These are phyloP conservation scores for Solanum hybrid DNA, from an alignment of 305 asterid species.

Conservation along the genomic window DNA sequence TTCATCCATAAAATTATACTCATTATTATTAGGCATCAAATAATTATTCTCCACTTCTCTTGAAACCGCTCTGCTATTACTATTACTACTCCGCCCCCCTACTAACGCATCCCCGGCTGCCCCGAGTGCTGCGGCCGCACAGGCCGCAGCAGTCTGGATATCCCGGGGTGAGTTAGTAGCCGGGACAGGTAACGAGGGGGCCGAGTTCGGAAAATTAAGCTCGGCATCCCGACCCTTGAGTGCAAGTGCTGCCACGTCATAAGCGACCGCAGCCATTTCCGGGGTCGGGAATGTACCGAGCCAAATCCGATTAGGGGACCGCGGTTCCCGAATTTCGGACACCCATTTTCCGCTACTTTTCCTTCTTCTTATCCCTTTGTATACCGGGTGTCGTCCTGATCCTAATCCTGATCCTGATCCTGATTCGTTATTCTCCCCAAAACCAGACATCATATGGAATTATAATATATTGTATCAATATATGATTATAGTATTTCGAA, in stretches of 20 bases:
- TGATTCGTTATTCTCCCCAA: neutral
- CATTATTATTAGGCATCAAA: neutral
- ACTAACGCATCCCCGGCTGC: constrained; percentile 21
- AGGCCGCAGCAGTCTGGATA: constrained; percentile 29
- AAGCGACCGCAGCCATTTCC: constrained; percentile 70
- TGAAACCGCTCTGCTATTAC: neutral
- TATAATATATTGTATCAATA: neutral
- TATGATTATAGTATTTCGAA: neutral
- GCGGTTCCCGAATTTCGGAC: constrained; percentile 72
- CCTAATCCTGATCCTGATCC: no score
- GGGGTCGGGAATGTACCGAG: constrained; percentile 72
- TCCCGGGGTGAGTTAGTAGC: constrained; percentile 40
- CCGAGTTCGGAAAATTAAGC: constrained; percentile 55
- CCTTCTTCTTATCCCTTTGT: constrained; percentile 53
- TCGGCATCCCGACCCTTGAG: constrained; percentile 50
- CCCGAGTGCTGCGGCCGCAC: constrained; percentile 29
- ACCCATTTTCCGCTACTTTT: constrained; percentile 73
- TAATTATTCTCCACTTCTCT: neutral
- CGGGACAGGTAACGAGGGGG: constrained; percentile 50
- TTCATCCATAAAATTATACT: constrained; percentile 25
- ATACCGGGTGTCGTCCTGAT: constrained; percentile 34
- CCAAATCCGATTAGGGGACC: constrained; percentile 71
- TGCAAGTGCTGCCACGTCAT: constrained; percentile 75
- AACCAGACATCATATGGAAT: neutral
- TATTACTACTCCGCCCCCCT: neutral